A percentile compares a stretch with the other conserved stretches of the same genome.
These are phyloP conservation scores for Rubus idaeus DNA, from an alignment of 306 rosid species.

Conservation along the genomic window DNA sequence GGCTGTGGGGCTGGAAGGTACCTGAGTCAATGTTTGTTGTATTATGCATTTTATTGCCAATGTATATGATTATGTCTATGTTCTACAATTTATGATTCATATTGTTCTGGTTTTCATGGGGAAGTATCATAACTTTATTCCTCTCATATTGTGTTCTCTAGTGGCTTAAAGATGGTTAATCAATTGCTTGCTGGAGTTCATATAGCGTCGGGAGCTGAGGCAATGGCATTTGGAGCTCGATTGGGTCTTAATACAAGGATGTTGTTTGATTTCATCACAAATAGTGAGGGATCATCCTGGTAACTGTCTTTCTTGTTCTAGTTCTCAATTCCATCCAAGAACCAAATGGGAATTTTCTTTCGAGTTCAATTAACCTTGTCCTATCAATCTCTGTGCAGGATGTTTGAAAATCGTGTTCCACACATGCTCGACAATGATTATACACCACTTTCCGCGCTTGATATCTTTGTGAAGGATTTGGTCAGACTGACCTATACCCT, in stretches of 20 bases:
- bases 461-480: conserved; percentile 96
- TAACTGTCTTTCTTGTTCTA: conserved; percentile 32
- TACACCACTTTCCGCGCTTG: conserved; percentile 90
- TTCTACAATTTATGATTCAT: background rate
- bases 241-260: conserved; percentile 75
- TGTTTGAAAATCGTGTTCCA: conserved; percentile 92
- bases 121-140: conserved; percentile 11
- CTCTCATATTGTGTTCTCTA: conserved; percentile 38
- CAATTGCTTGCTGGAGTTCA: conserved; percentile 99
- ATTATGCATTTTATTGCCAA: background rate
- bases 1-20: conserved; percentile 97
- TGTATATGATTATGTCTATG: conserved; percentile 13
- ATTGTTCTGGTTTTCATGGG: conserved; percentile 17
- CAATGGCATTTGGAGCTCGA: conserved; percentile 93
- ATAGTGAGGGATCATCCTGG: conserved; percentile 89
- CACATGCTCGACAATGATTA: conserved; percentile 94
- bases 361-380: conserved; percentile 11
- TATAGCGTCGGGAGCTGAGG: conserved; percentile 93
- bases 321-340: background rate
- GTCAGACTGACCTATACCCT: conserved; percentile 42
- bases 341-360: background rate
- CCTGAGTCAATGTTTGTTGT: conserved; percentile 22
- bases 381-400: conserved; percentile 49
- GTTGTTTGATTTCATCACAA: conserved; percentile 70
- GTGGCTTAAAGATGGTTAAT: conserved; percentile 93